Evolutionary conservation across 306 rosid species (phyloP), one percentile per base, ranked within the genome.

Genomic region (Gastrolobium villosum): DNA sequence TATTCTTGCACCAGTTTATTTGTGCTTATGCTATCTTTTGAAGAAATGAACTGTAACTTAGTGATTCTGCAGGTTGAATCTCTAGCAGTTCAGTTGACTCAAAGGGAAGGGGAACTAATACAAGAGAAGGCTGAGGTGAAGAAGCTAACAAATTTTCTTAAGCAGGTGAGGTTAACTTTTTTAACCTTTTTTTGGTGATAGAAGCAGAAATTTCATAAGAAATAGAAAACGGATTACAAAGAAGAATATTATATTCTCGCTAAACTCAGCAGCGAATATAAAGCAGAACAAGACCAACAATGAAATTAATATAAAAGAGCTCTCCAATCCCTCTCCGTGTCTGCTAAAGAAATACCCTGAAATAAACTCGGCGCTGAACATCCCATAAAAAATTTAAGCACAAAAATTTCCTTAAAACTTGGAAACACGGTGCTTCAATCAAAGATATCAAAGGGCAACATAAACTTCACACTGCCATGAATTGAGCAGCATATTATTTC

Each of bases 61-160:
- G 50, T 49, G 13, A 20, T 52, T 79, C 80, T 79, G 65, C 76
- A 86, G 89, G 89, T 86, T 65, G 89, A 86, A 86, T 97, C 99
- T 76, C 86, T 94, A 43, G 95, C 97, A 45, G 91, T 94, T 83
- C 99, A 94, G 74, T 82, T 94, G 87, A 92, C 95, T 77, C 97
- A 86, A 30, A 86, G 90, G 84, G 90, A 86, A 81, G 87, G 90
- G 64, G 90, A 86, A 70, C 80, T 86, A 37, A 84, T 91, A 82
- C 98, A 87, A 91, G 99, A 95, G 85, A 95, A 93, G 86, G 70
- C 98, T 3, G 99, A 95, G 85, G 99, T 95, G 81, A 95, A 93
- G 89, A 93, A 87, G 84, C 87, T 95, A 57, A 96, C 98, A 74
- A 91, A 79, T 85, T 95, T 95, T 91, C 98, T 95, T 81, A 95